Conservation (phyloP, 441 rosid genomes). For the Pelargonium australe region DNA sequence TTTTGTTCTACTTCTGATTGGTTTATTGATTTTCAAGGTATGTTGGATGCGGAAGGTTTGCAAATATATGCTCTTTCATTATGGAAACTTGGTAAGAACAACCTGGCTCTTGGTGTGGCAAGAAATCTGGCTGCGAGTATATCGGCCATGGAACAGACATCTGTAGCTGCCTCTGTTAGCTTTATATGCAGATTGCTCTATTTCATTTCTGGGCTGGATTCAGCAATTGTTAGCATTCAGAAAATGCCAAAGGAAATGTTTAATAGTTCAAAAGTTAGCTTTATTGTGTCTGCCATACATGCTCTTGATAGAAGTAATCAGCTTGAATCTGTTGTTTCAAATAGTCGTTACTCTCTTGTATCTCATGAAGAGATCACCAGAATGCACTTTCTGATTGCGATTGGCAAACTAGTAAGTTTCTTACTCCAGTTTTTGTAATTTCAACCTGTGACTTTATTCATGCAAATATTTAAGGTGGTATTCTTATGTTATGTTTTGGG, state of each 20-base stretch:
- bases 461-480: background rate
- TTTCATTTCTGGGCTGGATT: slow-evolving; percentile 65
- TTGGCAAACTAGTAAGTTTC: slow-evolving; percentile 66
- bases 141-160: slow-evolving; percentile 48
- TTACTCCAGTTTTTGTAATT: slow-evolving; percentile 17
- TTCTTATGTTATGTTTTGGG: slow-evolving; percentile 9
- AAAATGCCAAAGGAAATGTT: slow-evolving; percentile 69
- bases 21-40: slow-evolving; percentile 33
- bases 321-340: slow-evolving; percentile 58
- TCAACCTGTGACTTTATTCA: background rate
- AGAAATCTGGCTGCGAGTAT: slow-evolving; percentile 54
- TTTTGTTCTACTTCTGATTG: background rate
- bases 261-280: slow-evolving; percentile 63
- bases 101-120: slow-evolving; percentile 55
- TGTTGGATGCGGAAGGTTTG: slow-evolving; percentile 65
- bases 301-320: slow-evolving; percentile 65
- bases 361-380: slow-evolving; percentile 52
- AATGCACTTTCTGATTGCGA: slow-evolving; percentile 77
- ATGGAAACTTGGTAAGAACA: slow-evolving; percentile 72
- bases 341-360: slow-evolving; percentile 40
- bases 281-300: slow-evolving; percentile 62
- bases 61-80: slow-evolving; percentile 79
- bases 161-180: slow-evolving; percentile 58
- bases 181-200: slow-evolving; percentile 78
- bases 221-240: slow-evolving; percentile 58